These are phyloP conservation scores for Cladosporium halotolerans DNA, from an alignment of 2,329 filamentous ascomycete genomes.

Conservation along the genomic window DNA sequence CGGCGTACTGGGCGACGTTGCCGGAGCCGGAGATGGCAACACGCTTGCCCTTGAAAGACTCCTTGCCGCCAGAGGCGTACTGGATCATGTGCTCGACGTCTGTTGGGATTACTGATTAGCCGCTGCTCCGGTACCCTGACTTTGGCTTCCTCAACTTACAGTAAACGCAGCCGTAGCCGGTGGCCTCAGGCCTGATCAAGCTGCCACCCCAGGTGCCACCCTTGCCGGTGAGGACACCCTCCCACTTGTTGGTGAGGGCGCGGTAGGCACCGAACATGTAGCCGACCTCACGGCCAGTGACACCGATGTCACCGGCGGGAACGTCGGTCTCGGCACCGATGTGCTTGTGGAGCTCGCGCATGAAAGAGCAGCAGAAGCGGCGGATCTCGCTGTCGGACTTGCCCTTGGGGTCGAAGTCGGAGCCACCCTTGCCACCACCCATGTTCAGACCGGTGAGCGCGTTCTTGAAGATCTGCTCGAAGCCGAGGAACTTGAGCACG, in stretches of 20 bases:
- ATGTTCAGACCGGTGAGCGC: conserved; percentile 90
- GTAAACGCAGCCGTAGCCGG: conserved; percentile 93
- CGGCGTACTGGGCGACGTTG: conserved; percentile 96
- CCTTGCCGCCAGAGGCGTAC: conserved; percentile 70
- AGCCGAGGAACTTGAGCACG: conserved; percentile 91
- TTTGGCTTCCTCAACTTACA: too few relatives aligned
- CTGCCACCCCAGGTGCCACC: conserved; percentile 86
- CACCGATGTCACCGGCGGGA: conserved; percentile 94
- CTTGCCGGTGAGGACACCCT: conserved; percentile 95
- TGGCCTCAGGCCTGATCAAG: conserved; percentile 93
- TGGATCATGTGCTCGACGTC: conserved; percentile 91
- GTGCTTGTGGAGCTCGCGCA: conserved; percentile 91
- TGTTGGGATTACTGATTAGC: too few relatives aligned
- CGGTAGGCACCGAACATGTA: conserved; percentile 95
- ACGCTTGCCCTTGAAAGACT: conserved; percentile 81
- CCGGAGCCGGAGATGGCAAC: conserved; percentile 95
- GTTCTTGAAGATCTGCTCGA: conserved; percentile 99
- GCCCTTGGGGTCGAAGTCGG: conserved; percentile 98
- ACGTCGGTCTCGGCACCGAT: conserved; percentile 95
- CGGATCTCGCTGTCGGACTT: conserved; percentile 97
- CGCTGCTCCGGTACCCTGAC: too few relatives aligned
- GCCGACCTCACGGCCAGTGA: conserved; percentile 84
- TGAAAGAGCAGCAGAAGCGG: conserved; percentile 92
- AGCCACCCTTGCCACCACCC: conserved; percentile 95
- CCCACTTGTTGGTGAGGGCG: conserved; percentile 80